Evolutionary conservation across 2,329 filamentous ascomycete species (phyloP).

Genomic region (Sphaerostilbella broomeana): DNA sequence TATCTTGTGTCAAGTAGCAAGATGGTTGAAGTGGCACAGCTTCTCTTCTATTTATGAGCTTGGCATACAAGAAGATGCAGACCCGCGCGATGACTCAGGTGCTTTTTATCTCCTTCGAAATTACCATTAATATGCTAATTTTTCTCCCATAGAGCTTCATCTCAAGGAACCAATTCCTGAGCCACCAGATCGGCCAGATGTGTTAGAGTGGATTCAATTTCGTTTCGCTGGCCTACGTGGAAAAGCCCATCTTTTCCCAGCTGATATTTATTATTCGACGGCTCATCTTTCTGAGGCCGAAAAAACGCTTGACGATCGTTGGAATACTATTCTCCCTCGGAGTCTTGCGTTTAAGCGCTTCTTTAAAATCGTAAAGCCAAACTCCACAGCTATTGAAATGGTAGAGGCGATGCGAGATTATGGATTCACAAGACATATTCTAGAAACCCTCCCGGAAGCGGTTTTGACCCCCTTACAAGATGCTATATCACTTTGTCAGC

Average conservation of each 20-base stretch:
- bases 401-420: constrained; percentile 69
- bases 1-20: constrained; percentile 70
- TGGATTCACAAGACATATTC: constrained; percentile 57
- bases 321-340: constrained; percentile 51
- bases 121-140: constrained; percentile 1
- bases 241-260: constrained; percentile 35
- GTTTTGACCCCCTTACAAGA: constrained; percentile 77
- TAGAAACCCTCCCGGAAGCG: constrained; percentile 81
- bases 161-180: constrained; percentile 28
- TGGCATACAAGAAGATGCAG: constrained; percentile 44
- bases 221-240: constrained; percentile 35
- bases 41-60: constrained; percentile 45
- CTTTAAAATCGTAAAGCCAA: constrained; percentile 50
- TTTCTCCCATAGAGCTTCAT: constrained; percentile 23
- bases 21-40: constrained; percentile 68
- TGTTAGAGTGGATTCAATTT: constrained; percentile 49
- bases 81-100: constrained; percentile 35
- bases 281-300: constrained; percentile 31
- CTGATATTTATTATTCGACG: constrained; percentile 38
- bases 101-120: constrained; percentile 10
- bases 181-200: constrained; percentile 31
- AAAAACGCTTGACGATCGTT: constrained; percentile 32
- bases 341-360: constrained; percentile 65
- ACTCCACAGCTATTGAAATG: constrained; percentile 51
- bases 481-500: constrained; percentile 75